These are phyloP conservation scores for Monosporascus sp. DNA, from an alignment of 2,329 filamentous ascomycete species.

Conservation along the genomic window DNA sequence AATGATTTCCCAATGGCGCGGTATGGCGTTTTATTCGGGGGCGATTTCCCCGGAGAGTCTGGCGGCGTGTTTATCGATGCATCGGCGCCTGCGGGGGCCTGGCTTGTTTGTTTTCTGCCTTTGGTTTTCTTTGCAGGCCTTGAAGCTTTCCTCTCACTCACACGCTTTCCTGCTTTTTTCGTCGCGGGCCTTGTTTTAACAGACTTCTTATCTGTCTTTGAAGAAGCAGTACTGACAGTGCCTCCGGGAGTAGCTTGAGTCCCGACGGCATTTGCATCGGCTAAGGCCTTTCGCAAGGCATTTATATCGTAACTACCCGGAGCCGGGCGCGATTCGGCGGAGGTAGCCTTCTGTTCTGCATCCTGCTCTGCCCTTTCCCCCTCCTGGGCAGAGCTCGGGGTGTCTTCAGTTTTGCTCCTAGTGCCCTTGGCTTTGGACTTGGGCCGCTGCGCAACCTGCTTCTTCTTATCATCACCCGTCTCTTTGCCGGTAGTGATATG, in stretches of 20 bases:
- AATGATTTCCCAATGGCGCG: constrained; percentile 4
- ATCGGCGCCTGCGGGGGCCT: neutral
- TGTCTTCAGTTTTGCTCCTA: neutral
- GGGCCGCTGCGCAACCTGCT: neutral
- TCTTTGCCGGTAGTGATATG: constrained; percentile 2
- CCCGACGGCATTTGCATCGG: neutral
- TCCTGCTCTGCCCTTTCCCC: neutral
- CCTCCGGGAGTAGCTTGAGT: neutral
- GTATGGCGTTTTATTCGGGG: neutral
- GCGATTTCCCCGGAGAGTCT: no score
- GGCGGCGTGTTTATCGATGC: neutral
- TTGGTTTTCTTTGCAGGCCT: neutral
- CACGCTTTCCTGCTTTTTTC: neutral
- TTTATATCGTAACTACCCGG: neutral
- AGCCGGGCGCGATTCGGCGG: neutral
- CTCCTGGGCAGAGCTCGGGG: no score
- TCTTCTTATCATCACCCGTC: neutral
- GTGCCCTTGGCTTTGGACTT: constrained; percentile 1
- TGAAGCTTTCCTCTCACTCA: neutral
- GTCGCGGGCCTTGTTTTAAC: constrained; percentile 2
- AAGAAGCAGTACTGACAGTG: neutral
- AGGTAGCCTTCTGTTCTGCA: neutral
- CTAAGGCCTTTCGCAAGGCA: neutral
- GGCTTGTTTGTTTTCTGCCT: neutral
- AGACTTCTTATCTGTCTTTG: neutral